phyloP scores from a whole-genome alignment of 805 yeast species.

The Yarrowia deformans region DNA sequence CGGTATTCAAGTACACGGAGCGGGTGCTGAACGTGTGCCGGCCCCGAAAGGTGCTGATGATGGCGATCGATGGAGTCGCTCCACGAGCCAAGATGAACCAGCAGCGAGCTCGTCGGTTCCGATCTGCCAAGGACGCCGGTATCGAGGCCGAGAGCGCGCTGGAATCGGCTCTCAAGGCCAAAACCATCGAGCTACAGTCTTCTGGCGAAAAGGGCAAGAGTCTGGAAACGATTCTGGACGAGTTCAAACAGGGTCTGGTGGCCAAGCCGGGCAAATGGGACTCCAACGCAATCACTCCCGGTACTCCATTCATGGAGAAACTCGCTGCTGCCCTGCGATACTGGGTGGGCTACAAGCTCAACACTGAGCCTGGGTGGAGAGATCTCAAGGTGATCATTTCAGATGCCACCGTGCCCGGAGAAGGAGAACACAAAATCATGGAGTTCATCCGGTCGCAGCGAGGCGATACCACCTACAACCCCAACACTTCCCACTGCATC shows the following conservation, averaged over 20 bases:
- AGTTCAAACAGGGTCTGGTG: slow-evolving; percentile 80
- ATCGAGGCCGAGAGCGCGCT: slow-evolving; percentile 60
- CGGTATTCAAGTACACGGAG: slow-evolving; percentile 90
- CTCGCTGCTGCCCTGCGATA: slow-evolving; percentile 82
- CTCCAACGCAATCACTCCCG: slow-evolving; percentile 96
- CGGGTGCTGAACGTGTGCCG: slow-evolving; percentile 91
- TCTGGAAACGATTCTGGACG: slow-evolving; percentile 68
- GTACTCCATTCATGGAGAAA: slow-evolving; percentile 96
- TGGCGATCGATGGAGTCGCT: slow-evolving; percentile 99
- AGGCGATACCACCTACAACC: slow-evolving; percentile 82
- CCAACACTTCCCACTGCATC: slow-evolving; percentile 94
- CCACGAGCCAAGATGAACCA: slow-evolving; percentile 99
- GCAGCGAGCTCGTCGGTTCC: slow-evolving; percentile 90
- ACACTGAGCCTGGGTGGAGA: slow-evolving; percentile 93
- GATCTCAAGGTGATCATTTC: slow-evolving; percentile 86
- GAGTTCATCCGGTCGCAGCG: slow-evolving; percentile 91
- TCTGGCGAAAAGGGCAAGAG: slow-evolving; percentile 73
- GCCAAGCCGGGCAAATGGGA: slow-evolving; percentile 73
- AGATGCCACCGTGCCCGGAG: slow-evolving; percentile 98
- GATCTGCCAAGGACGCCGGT: slow-evolving; percentile 89
- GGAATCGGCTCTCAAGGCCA: background rate
- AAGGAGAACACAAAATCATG: slow-evolving; percentile 99
- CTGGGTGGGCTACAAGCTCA: slow-evolving; percentile 90
- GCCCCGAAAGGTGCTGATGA: slow-evolving; percentile 89
- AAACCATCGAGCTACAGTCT: slow-evolving; percentile 50